These are phyloP conservation scores for Fusarium falciforme DNA, from an alignment of 2,329 filamentous ascomycete genomes.

Conservation along the genomic window DNA sequence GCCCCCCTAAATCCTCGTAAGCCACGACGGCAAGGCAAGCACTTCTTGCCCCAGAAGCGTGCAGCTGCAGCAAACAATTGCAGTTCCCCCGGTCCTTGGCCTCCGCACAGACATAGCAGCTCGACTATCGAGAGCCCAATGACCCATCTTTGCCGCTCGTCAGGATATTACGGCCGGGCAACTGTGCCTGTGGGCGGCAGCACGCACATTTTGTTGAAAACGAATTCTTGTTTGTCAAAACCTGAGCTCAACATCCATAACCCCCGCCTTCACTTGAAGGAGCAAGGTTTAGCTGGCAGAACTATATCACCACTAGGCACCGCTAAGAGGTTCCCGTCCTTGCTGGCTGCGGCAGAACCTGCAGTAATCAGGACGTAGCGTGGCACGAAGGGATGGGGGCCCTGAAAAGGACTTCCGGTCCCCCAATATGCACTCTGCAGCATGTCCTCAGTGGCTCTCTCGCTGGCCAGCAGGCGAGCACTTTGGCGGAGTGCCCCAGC, in stretches of 20 bases:
- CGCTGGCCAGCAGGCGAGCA: constrained; percentile 18
- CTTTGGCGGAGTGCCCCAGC: constrained; percentile 18
- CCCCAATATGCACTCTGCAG: constrained; percentile 16
- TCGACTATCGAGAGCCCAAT: constrained; percentile 5
- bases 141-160: neutral
- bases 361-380: constrained; percentile 22
- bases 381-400: neutral
- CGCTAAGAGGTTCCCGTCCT: constrained; percentile 12
- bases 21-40: constrained; percentile 24
- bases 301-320: constrained; percentile 17
- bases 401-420: constrained; percentile 9
- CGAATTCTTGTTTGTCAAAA: constrained; percentile 27
- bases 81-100: constrained; percentile 9
- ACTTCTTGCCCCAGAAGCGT: constrained; percentile 32
- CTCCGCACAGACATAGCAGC: constrained; percentile 34
- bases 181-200: neutral
- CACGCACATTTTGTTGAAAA: constrained; percentile 5
- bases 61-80: constrained; percentile 40
- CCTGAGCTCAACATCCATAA: constrained; percentile 19
- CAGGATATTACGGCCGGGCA: constrained; percentile 12
- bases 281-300: constrained; percentile 7
- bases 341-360: constrained; percentile 33
- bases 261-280: constrained; percentile 17
- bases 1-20: constrained; percentile 4
- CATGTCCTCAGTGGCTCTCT: constrained; percentile 22